phyloP scores from a whole-genome alignment of 495 filamentous ascomycete genomes.

The Gamarada debralockiae region DNA sequence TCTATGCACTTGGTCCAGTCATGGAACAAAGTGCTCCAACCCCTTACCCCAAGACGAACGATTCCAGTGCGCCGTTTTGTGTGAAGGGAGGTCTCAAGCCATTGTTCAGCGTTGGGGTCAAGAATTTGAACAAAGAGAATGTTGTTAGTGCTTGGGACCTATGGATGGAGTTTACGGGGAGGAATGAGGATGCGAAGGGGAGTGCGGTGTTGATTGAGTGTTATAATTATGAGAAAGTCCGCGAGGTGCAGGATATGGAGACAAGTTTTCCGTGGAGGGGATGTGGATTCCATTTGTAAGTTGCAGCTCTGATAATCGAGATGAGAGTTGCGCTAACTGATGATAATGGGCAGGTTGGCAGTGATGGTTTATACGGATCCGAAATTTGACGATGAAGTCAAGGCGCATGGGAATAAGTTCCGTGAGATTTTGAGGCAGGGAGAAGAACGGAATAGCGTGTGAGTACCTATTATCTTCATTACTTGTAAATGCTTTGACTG shows the following conservation, averaged over 20 bases:
- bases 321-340: too few species aligned
- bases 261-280: too few species aligned
- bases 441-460: background rate
- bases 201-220: background rate
- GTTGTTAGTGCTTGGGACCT: background rate
- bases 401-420: too few species aligned
- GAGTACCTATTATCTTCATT: background rate
- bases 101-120: background rate
- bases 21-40: background rate
- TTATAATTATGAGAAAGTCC: background rate
- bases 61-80: background rate
- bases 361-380: too few species aligned
- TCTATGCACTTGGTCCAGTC: slow-evolving; percentile 3
- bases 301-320: too few species aligned
- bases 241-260: too few species aligned
- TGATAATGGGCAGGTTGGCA: too few species aligned
- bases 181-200: background rate
- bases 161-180: background rate
- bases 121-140: too few species aligned
- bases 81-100: background rate
- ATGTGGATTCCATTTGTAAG: too few species aligned
- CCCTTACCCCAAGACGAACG: background rate
- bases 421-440: too few species aligned
- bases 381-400: too few species aligned
- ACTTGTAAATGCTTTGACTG: background rate